phyloP scores from a whole-genome alignment of 768 basidiomycete species.

The Hortiboletus flavorubellus region DNA sequence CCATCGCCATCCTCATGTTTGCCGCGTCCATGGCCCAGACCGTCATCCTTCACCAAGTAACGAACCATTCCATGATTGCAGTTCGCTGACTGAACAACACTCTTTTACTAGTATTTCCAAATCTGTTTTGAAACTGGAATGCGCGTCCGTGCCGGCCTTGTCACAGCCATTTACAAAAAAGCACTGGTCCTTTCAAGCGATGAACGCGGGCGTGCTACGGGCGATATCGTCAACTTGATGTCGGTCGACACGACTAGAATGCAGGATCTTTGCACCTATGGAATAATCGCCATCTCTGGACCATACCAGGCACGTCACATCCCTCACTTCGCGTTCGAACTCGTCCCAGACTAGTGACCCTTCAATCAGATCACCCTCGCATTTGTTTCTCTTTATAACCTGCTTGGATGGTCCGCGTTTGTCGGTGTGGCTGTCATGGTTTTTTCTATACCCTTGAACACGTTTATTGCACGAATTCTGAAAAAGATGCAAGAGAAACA shows the following conservation, averaged over 20 bases:
- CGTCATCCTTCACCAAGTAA: conserved; percentile 72
- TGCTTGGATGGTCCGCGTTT: conserved; percentile 90
- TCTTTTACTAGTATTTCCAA: conserved; percentile 70
- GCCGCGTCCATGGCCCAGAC: conserved; percentile 75
- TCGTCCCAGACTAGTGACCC: background rate
- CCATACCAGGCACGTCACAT: conserved; percentile 64
- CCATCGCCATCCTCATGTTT: conserved; percentile 80
- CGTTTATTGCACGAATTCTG: conserved; percentile 62
- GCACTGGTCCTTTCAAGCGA: conserved; percentile 83
- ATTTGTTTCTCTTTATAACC: conserved; percentile 83
- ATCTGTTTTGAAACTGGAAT: conserved; percentile 81
- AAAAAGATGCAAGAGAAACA: conserved; percentile 81
- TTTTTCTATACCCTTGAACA: conserved; percentile 74
- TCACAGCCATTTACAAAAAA: conserved; percentile 84
- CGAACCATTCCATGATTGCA: background rate
- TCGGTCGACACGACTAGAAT: conserved; percentile 78
- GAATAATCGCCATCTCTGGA: conserved; percentile 80
- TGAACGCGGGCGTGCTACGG: conserved; percentile 75
- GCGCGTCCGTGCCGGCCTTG: conserved; percentile 89
- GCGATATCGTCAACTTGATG: conserved; percentile 95
- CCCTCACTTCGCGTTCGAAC: background rate
- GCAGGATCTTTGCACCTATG: conserved; percentile 80
- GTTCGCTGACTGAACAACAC: background rate
- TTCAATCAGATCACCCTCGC: conserved; percentile 69
- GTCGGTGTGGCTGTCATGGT: conserved; percentile 88